Evolutionary conservation across 352 stramenopile species (phyloP).

Genomic region (Peronospora belbahrii): DNA sequence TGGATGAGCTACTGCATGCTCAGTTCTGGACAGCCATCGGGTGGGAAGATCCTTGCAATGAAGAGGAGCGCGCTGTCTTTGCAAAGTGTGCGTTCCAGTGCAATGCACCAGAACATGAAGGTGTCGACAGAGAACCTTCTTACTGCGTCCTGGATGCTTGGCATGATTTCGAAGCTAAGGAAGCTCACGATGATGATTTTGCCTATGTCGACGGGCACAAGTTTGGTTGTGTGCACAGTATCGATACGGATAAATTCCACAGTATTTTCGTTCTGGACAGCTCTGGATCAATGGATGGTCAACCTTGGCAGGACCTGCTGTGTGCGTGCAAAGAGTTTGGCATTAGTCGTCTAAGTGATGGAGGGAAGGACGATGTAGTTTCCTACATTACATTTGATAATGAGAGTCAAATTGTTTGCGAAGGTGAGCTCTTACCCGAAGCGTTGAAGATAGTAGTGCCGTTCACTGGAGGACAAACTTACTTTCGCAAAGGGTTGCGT

Average conservation of each 20-base stretch:
- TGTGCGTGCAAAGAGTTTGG: constrained; percentile 21
- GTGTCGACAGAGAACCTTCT: constrained; percentile 8
- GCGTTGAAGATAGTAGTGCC: constrained; percentile 7
- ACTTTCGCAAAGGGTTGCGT: constrained; percentile 30
- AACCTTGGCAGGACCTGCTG: constrained; percentile 23
- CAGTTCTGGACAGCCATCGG: constrained; percentile 32
- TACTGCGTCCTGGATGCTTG: constrained; percentile 29
- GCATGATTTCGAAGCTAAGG: constrained; percentile 41
- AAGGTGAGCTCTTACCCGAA: constrained; percentile 5
- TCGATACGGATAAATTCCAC: constrained; percentile 22
- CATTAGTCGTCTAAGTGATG: constrained; percentile 16
- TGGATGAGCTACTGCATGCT: constrained; percentile 37
- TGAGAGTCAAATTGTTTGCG: constrained; percentile 12
- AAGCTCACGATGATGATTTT: constrained; percentile 22
- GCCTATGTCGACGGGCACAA: constrained; percentile 24
- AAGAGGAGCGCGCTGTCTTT: constrained; percentile 24
- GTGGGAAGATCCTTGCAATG: constrained; percentile 32
- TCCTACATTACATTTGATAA: constrained; percentile 29
- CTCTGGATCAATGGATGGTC: constrained; percentile 32
- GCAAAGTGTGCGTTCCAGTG: constrained; percentile 30
- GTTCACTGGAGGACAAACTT: constrained; percentile 32
- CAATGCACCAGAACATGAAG: constrained; percentile 26
- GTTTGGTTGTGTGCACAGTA: constrained; percentile 28
- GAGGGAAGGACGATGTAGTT: constrained; percentile 22
- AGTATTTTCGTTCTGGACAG: constrained; percentile 37